Base-by-base conservation (phyloP, 2,329 filamentous ascomycete species). In the Graphium sp. region DNA sequence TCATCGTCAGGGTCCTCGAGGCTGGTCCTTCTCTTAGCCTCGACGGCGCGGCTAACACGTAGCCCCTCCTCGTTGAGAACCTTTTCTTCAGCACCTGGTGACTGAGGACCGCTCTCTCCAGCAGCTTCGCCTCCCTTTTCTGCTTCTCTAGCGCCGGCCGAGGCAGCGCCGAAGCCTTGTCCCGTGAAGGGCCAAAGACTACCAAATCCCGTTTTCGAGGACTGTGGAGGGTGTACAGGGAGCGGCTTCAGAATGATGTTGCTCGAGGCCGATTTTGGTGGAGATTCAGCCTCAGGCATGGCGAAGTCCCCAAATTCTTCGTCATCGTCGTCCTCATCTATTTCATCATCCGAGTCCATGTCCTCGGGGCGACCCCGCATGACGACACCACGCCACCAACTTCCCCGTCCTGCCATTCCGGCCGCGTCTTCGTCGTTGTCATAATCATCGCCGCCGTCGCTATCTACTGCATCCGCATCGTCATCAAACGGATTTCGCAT, bases 301-400 rank as follows among this genome's bases (percentile, higher is more conserved):
- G 69, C 71, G 39, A 77, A 77, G 33, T 78, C 74, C 10, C 72
- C 74, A 50, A 78, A 68, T 40, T 74, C 72, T 36, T 77, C 70
- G 22, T 72, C 68, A 17, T 69, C 63, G 5, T 69, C 63, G 9
- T 66, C 60, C 20, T 58, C 56, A 10, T 62, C 65, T 19, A 60
- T 58, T 17, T 59, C 61, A 28, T 62, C 61, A 23, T 60, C 61
- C 22, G 55, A 60, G 34, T 60, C 58, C 3, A 52, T 53, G 19
- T 55, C 55, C 24, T 55, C 59, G 10, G 44, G 47, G 32, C 58
- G 60, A 17, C 52, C 59, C 25, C 39, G 39, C 22, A 27, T 28
- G 24, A 58, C 48, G 18, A 55, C 52, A 23, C 43, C 50, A 35
- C 60, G 51, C 60, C 60, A 65, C 60, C 59, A 65, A n/a, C 56